Conservation (phyloP, 495 filamentous ascomycete species). For the Letharia columbiana region DNA sequence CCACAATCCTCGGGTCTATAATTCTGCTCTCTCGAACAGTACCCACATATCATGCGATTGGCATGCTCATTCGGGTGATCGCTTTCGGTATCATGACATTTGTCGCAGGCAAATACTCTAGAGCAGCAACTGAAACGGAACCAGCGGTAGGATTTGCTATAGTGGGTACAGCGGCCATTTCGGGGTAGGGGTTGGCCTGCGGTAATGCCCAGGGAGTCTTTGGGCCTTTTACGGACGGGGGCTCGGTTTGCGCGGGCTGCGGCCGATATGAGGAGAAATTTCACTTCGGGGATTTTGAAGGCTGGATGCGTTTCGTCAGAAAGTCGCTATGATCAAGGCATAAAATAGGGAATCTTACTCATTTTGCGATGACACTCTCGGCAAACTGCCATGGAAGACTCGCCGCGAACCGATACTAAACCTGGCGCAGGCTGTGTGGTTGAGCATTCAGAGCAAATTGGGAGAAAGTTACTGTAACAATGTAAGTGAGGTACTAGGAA, state of each 20-base stretch:
- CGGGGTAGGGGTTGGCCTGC: constrained; percentile 71
- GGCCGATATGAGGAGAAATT: constrained; percentile 63
- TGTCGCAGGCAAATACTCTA: constrained; percentile 72
- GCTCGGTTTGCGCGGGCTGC: constrained; percentile 34
- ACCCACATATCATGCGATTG: constrained; percentile 78
- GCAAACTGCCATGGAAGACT: constrained; percentile 69
- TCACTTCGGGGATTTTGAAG: constrained; percentile 71
- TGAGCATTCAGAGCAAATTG: constrained; percentile 76
- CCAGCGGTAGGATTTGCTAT: constrained; percentile 75
- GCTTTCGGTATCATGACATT: constrained; percentile 66
- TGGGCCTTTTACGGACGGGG: constrained; percentile 47
- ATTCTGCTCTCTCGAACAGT: constrained; percentile 74
- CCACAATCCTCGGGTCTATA: constrained; percentile 72
- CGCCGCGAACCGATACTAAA: constrained; percentile 62
- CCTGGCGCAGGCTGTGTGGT: constrained; percentile 54
- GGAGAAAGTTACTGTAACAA: constrained; percentile 54
- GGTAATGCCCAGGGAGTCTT: constrained; percentile 68
- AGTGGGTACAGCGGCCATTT: constrained; percentile 69
- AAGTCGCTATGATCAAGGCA: not conserved
- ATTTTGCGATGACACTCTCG: constrained; percentile 76
- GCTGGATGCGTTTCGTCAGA: constrained; percentile 26
- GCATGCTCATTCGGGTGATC: constrained; percentile 78
- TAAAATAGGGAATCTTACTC: constrained; percentile 38
- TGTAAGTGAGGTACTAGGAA: not conserved
- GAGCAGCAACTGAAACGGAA: constrained; percentile 62